Evolutionary conservation across 345 rosid species (phyloP).

Genomic region (Gynandropsis gynandra): DNA sequence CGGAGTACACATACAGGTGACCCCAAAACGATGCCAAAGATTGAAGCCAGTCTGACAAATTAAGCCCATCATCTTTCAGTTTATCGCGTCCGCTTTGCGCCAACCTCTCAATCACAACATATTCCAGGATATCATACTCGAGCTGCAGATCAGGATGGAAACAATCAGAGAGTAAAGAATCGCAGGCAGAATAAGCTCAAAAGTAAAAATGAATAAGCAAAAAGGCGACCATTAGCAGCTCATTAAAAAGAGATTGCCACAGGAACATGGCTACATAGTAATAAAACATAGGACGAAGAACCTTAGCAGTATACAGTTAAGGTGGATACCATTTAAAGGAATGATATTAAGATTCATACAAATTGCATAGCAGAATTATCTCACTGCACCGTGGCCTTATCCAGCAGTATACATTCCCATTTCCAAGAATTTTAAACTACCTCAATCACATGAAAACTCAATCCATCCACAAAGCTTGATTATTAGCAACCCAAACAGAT

Average conservation of each 20-base stretch:
- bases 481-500: not conserved
- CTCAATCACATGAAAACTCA: constrained; percentile 11
- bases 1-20: constrained; percentile 79
- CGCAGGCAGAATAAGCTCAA: constrained; percentile 11
- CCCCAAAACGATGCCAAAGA: constrained; percentile 99
- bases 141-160: constrained; percentile 46
- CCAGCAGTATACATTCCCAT: constrained; percentile 10
- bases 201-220: constrained; percentile 12
- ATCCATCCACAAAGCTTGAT: constrained; percentile 14
- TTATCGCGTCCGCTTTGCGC: constrained; percentile 94
- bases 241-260: constrained; percentile 11
- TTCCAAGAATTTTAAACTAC: constrained; percentile 12
- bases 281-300: constrained; percentile 6
- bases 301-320: constrained; percentile 10
- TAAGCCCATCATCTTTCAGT: constrained; percentile 96
- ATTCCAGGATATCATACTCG: constrained; percentile 94
- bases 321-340: not conserved
- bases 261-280: constrained; percentile 6
- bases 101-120: constrained; percentile 94
- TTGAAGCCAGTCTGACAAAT: constrained; percentile 98
- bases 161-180: constrained; percentile 15
- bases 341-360: constrained; percentile 5
- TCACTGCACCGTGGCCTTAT: not conserved
- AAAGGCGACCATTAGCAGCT: constrained; percentile 13
- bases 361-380: constrained; percentile 18